Base-by-base conservation (phyloP, 495 filamentous ascomycete species). In the Letharia lupina region DNA sequence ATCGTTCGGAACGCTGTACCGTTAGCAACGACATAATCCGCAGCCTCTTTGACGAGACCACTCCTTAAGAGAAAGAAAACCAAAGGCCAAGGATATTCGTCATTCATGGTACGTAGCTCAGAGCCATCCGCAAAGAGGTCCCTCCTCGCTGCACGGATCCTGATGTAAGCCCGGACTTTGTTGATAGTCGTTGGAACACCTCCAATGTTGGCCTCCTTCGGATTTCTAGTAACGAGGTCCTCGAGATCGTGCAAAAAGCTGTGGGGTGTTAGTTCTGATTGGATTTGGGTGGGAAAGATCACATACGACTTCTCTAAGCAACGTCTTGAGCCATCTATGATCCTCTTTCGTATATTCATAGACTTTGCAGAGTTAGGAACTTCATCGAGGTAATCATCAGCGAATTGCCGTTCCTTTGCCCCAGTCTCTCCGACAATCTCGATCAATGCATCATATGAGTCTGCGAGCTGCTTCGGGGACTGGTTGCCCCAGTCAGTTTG, bases 1-100 rank as follows among this genome's bases (percentile, higher is more conserved):
- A 97, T 84, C 66, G 89, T 89, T 70, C 89, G 84, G 83, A 98
- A 96, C 42, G 89, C 86, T 63, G 79, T 77, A 54, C 83, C 81
- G 73, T 96, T 91, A 52, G 83, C 79, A 68, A 84, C 86, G 42
- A 97, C 90, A 75, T 96, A 99, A 67, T 89, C 82, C 16, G 89
- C 89, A 18, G 93, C 92, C 75, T 96, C 93, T 33, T 81, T 82
- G 44, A 93, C 79, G 72, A 93, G 87, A 33, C 94, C 94, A 67
- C 88, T 86, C 15, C 94, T 84, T 28, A 99, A 78, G n/a, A 97
- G 84, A 76, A 88, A 97, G 77, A 94, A 99, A 23, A 98, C 84
- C 18, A 96, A 78, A 57, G 91, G 91, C 95, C 95, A 99, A 68
- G 92, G 89, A 72, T 89, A 93, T 71, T 96, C 91, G 54, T 83